Evolutionary conservation across 225 moss, liverwort and hornwort genomes (phyloP).

Genomic region (Marchantia polymorpha): DNA sequence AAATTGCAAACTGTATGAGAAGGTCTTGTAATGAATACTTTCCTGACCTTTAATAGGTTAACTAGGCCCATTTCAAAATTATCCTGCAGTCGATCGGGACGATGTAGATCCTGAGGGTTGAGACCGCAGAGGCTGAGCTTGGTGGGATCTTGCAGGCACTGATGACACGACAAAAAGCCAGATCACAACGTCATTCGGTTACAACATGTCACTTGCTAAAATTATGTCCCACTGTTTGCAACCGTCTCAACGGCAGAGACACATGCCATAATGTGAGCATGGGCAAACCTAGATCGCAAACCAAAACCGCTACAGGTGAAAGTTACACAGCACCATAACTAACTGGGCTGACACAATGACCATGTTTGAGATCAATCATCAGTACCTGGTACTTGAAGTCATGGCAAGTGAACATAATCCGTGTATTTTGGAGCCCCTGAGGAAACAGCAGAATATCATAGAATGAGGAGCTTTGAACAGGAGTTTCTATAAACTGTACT

Average conservation of each 20-base stretch:
- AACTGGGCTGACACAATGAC: neutral
- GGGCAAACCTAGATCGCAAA: neutral
- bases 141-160: slow-evolving; percentile 61
- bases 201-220: neutral
- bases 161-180: slow-evolving; percentile 2
- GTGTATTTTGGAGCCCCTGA: slow-evolving; percentile 66
- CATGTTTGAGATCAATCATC: neutral
- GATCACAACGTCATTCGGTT: too few species aligned
- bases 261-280: neutral
- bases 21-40: neutral
- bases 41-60: slow-evolving; percentile 55
- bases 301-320: neutral
- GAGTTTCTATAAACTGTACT: too few species aligned
- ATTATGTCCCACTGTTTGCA: neutral
- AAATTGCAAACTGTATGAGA: neutral
- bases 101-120: slow-evolving; percentile 47
- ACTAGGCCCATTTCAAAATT: slow-evolving; percentile 49
- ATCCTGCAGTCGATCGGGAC: slow-evolving; percentile 65
- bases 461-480: too few species aligned
- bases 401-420: slow-evolving; percentile 68
- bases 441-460: neutral
- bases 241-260: neutral
- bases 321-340: neutral
- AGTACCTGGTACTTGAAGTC: slow-evolving; percentile 66
- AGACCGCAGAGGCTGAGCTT: slow-evolving; percentile 61